These are phyloP conservation scores for Oehlia diaphana DNA, from an alignment of 192 early-diverging fungal species.

Conservation along the genomic window DNA sequence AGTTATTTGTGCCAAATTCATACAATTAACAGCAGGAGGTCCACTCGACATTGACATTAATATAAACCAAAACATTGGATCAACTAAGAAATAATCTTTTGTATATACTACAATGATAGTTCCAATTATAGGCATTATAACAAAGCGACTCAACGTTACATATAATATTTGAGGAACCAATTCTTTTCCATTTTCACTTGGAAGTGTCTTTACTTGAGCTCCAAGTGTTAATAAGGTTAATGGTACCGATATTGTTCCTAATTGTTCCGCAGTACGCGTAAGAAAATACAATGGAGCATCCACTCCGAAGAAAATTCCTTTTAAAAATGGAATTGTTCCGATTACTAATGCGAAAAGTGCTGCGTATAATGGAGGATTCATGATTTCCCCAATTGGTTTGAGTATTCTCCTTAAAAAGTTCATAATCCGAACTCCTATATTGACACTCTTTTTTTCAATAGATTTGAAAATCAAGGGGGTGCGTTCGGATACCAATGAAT, in stretches of 20 bases:
- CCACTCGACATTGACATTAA: conserved; percentile 27
- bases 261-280: not conserved
- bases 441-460: not conserved
- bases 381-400: conserved; percentile 1
- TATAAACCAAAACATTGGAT: conserved; percentile 34
- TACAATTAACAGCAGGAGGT: conserved; percentile 32
- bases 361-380: conserved; percentile 31
- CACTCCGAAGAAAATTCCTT: conserved; percentile 14
- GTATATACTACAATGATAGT: conserved; percentile 3
- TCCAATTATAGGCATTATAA: conserved; percentile 30
- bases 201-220: conserved; percentile 29
- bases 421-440: not conserved
- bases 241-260: conserved; percentile 22
- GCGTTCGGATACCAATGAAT: not conserved
- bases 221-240: conserved; percentile 30
- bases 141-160: conserved; percentile 9
- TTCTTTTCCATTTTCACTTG: not conserved
- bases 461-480: not conserved
- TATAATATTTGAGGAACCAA: conserved; percentile 3
- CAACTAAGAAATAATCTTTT: conserved; percentile 5
- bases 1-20: conserved; percentile 30
- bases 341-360: conserved; percentile 20
- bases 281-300: not conserved
- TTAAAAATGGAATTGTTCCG: conserved; percentile 15
- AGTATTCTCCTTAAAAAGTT: not conserved